Percentiles rank a stretch among this genome's conserved stretches.
These are phyloP conservation scores for Boletus eberwhitei DNA, from an alignment of 768 basidiomycete species.

Conservation along the genomic window DNA sequence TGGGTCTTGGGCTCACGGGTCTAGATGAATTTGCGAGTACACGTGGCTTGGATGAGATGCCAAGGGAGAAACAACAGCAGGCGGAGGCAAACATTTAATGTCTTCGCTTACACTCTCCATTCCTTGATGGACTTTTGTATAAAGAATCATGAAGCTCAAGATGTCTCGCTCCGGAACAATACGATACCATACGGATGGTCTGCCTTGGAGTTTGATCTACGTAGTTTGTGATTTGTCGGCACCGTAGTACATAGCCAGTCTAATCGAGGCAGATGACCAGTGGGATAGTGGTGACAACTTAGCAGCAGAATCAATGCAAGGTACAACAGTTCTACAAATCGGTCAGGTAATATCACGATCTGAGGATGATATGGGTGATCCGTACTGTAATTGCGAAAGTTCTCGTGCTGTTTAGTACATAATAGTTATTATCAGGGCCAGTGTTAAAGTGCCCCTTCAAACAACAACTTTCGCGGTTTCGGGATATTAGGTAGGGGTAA, in stretches of 20 bases:
- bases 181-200: not conserved
- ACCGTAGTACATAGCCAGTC: not conserved
- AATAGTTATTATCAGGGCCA: not conserved
- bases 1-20: conserved; percentile 25
- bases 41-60: conserved; percentile 10
- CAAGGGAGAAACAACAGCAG: conserved; percentile 9
- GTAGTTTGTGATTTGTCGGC: not conserved
- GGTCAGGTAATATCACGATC: not conserved
- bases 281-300: not conserved
- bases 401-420: not conserved
- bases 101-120: not conserved
- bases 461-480: conserved; percentile 35
- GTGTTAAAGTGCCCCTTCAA: conserved; percentile 32
- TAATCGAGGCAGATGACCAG: not conserved
- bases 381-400: not conserved
- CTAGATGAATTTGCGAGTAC: conserved; percentile 19
- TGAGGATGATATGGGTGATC: not conserved
- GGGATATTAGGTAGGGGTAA: conserved; percentile 31
- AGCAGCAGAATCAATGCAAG: not conserved
- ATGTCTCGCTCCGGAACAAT: not conserved
- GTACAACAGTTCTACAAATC: not conserved
- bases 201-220: not conserved
- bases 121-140: not conserved
- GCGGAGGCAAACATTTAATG: not conserved
- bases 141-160: not conserved